Percentiles rank a stretch among this genome's conserved stretches.
Conservation (phyloP, 1,139 yeast genomes). For the Suhomyces wounanorum region DNA sequence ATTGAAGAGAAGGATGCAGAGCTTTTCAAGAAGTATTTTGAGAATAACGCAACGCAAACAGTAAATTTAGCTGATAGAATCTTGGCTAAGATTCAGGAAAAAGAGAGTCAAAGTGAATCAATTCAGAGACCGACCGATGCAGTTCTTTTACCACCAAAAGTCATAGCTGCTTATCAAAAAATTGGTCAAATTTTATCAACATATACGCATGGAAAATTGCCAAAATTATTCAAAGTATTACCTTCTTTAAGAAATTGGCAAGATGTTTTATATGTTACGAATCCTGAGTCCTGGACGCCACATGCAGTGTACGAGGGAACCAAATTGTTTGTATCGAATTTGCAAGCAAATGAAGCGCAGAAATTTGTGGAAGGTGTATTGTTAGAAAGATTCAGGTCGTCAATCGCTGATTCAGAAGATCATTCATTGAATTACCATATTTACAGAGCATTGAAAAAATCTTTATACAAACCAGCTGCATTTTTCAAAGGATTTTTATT, state of each 20-base stretch:
- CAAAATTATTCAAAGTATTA: slow-evolving; percentile 90
- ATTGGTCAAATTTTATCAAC: slow-evolving; percentile 85
- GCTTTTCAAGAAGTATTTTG: slow-evolving; percentile 66
- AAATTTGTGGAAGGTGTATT: slow-evolving; percentile 74
- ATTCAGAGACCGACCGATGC: slow-evolving; percentile 44
- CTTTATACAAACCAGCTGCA: slow-evolving; percentile 95
- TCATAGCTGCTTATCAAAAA: slow-evolving; percentile 88
- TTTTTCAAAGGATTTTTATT: slow-evolving; percentile 94
- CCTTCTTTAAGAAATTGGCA: slow-evolving; percentile 95
- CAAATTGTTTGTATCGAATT: slow-evolving; percentile 85
- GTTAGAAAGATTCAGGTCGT: slow-evolving; percentile 79
- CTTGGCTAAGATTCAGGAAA: slow-evolving; percentile 82
- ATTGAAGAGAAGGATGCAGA: slow-evolving; percentile 73
- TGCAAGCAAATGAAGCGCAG: slow-evolving; percentile 86
- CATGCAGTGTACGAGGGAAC: slow-evolving; percentile 96
- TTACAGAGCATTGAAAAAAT: slow-evolving; percentile 87
- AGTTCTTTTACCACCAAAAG: slow-evolving; percentile 91
- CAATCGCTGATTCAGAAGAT: slow-evolving; percentile 75
- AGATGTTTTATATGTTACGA: slow-evolving; percentile 87
- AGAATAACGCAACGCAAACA: slow-evolving; percentile 40
- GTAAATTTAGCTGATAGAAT: slow-evolving; percentile 88
- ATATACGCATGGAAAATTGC: slow-evolving; percentile 95
- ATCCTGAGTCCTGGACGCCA: slow-evolving; percentile 95
- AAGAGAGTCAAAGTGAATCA: slow-evolving; percentile 49
- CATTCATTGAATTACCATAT: slow-evolving; percentile 82